Conservation (phyloP, 2,329 filamentous ascomycete genomes). For the Stagonosporopsis tanaceti region DNA sequence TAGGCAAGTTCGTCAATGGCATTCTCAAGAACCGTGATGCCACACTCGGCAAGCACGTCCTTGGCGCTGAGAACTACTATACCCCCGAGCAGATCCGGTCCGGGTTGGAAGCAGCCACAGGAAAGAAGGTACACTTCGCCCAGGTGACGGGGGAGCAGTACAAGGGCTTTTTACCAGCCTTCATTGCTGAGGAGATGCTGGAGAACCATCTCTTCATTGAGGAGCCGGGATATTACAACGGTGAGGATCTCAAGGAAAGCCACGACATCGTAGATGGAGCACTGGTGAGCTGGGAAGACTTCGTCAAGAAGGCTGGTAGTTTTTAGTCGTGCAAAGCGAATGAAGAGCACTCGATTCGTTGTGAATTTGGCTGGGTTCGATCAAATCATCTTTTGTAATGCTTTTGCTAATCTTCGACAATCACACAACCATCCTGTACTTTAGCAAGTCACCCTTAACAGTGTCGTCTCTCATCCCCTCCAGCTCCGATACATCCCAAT, state of each 20-base stretch:
- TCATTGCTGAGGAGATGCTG: slow-evolving; percentile 58
- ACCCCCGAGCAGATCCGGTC: slow-evolving; percentile 35
- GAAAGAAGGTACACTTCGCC: slow-evolving; percentile 20
- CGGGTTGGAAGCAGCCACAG: slow-evolving; percentile 47
- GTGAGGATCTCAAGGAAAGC: slow-evolving; percentile 53
- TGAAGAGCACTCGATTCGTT: too few relatives aligned
- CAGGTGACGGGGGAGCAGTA: slow-evolving; percentile 47
- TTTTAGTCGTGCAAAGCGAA: not conserved
- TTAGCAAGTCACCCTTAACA: slow-evolving; percentile 15
- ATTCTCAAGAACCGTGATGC: slow-evolving; percentile 22
- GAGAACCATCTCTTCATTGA: slow-evolving; percentile 63
- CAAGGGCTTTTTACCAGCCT: slow-evolving; percentile 50
- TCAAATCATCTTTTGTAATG: too few relatives aligned
- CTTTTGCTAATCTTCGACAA: too few relatives aligned
- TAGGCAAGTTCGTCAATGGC: slow-evolving; percentile 42
- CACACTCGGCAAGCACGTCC: slow-evolving; percentile 54
- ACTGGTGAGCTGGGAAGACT: slow-evolving; percentile 10
- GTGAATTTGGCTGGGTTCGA: too few relatives aligned
- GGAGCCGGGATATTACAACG: slow-evolving; percentile 63
- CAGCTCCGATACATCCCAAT: slow-evolving; percentile 43
- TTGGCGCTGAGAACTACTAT: slow-evolving; percentile 49
- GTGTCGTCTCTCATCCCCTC: slow-evolving; percentile 16
- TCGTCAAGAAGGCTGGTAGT: slow-evolving; percentile 9
- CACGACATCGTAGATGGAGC: slow-evolving; percentile 23
- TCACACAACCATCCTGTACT: slow-evolving; percentile 17